phyloP scores from a whole-genome alignment of 129 eudicot genomes.

The Pseudognaphalium luteoalbum region DNA sequence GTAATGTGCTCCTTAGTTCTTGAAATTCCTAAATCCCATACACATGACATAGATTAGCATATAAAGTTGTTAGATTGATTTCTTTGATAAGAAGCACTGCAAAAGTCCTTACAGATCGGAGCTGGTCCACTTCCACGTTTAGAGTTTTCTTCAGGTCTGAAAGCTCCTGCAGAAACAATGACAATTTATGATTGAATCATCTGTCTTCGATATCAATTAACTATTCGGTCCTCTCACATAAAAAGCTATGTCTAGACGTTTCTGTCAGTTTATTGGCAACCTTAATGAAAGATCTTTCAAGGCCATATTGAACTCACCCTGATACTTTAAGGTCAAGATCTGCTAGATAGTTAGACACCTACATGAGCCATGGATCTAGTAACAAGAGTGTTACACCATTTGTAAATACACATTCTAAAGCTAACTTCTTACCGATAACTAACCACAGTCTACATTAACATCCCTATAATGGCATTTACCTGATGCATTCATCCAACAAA shows the following conservation, averaged over 20 bases:
- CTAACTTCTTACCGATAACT: background rate
- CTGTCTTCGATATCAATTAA: background rate
- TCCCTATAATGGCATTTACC: background rate
- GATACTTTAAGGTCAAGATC: background rate
- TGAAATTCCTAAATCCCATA: constrained; percentile 64
- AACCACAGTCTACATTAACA: background rate
- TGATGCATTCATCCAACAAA: background rate
- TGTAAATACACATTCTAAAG: background rate
- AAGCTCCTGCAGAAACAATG: constrained; percentile 61
- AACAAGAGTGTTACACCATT: background rate
- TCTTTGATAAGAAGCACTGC: constrained; percentile 4
- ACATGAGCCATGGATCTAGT: background rate
- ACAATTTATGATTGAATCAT: constrained; percentile 18
- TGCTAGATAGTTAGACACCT: background rate
- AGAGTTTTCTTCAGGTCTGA: constrained; percentile 81
- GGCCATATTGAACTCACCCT: background rate
- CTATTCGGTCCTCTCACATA: background rate
- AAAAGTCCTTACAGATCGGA: constrained; percentile 59
- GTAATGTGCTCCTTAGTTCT: constrained; percentile 80
- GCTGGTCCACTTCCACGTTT: constrained; percentile 85
- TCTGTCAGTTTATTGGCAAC: background rate
- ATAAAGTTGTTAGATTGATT: constrained; percentile 1
- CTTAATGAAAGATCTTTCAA: background rate
- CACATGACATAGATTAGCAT: background rate
- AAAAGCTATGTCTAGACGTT: background rate